phyloP scores from a whole-genome alignment of 768 basidiomycete genomes.

The Collybia sp. region DNA sequence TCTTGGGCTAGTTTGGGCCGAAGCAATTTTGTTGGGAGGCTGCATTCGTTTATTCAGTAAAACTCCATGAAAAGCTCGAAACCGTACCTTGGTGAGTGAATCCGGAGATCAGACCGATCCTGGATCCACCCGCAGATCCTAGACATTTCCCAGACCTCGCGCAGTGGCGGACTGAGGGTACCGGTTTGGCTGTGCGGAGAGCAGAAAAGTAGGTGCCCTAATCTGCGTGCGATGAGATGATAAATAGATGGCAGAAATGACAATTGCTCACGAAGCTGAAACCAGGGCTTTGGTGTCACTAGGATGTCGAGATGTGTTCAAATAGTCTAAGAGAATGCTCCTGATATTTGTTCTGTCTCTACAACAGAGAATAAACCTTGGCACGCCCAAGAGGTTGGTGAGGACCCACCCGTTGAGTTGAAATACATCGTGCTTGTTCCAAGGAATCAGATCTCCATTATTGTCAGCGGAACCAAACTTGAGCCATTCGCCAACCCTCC shows the following conservation, averaged over 20 bases:
- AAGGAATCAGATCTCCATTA: conserved; percentile 25
- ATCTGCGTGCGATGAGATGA: conserved; percentile 26
- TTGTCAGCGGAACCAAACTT: conserved; percentile 27
- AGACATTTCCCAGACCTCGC: conserved; percentile 31
- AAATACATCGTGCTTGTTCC: conserved; percentile 25
- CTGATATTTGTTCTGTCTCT: background rate
- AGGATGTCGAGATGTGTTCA: conserved; percentile 1
- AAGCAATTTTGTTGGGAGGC: conserved; percentile 32
- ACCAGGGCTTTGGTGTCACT: conserved; percentile 15
- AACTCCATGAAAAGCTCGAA: conserved; percentile 1
- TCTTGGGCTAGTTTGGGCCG: conserved; percentile 23
- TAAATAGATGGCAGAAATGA: background rate
- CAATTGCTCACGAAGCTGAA: conserved; percentile 34
- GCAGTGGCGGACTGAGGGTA: conserved; percentile 44
- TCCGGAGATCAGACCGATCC: conserved; percentile 15
- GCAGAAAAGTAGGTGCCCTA: conserved; percentile 58
- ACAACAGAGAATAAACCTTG: conserved; percentile 6
- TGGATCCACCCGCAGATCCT: conserved; percentile 40
- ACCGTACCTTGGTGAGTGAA: conserved; percentile 51
- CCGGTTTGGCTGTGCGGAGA: conserved; percentile 25
- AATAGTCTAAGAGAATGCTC: background rate
- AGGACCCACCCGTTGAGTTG: background rate
- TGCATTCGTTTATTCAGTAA: conserved; percentile 15
- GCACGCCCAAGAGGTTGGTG: background rate
- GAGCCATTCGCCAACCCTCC: conserved; percentile 62